Percentiles rank a stretch among this genome's conserved stretches.
phyloP scores from a whole-genome alignment of 169 alveolate species.

The Fabrea salina region DNA sequence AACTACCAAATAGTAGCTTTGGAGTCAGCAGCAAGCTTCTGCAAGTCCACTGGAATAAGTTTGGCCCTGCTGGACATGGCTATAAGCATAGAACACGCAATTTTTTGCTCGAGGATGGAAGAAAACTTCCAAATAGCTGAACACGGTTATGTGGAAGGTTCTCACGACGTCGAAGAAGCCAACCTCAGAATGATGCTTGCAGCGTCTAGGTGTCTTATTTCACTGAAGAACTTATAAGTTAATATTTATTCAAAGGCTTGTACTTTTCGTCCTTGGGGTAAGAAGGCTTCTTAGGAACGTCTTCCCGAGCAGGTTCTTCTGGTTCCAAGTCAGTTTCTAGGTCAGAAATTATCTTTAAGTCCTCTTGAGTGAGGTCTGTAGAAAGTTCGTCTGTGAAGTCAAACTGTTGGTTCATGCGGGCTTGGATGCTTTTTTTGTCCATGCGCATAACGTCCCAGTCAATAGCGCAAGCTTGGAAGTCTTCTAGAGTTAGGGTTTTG shows the following conservation, averaged over 20 bases:
- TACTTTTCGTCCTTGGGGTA: neutral
- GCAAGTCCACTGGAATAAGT: slow-evolving; percentile 14
- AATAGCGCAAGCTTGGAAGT: neutral
- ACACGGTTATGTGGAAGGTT: slow-evolving; percentile 32
- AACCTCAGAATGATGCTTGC: neutral
- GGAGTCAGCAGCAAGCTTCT: slow-evolving; percentile 6
- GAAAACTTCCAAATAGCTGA: slow-evolving; percentile 6
- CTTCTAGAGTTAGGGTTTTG: neutral
- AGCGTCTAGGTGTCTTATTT: neutral
- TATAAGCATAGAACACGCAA: slow-evolving; percentile 12
- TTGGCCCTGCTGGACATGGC: slow-evolving; percentile 2
- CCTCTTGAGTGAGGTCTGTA: neutral
- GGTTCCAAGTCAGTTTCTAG: neutral
- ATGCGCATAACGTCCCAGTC: slow-evolving; percentile 22
- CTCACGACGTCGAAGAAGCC: slow-evolving; percentile 30
- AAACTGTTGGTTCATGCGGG: no score
- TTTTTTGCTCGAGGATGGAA: slow-evolving; percentile 11
- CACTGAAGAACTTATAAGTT: slow-evolving; percentile 2
- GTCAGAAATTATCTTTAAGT: neutral
- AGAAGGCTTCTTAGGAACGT: neutral
- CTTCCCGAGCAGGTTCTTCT: neutral
- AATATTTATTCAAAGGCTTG: slow-evolving; percentile 3
- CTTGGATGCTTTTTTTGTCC: neutral
- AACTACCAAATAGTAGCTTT: slow-evolving; percentile 17
- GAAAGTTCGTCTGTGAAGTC: neutral